Percentiles rank a stretch among this genome's conserved stretches.
Conservation (phyloP, 1,139 yeast species). For the Diutina rugosa region DNA sequence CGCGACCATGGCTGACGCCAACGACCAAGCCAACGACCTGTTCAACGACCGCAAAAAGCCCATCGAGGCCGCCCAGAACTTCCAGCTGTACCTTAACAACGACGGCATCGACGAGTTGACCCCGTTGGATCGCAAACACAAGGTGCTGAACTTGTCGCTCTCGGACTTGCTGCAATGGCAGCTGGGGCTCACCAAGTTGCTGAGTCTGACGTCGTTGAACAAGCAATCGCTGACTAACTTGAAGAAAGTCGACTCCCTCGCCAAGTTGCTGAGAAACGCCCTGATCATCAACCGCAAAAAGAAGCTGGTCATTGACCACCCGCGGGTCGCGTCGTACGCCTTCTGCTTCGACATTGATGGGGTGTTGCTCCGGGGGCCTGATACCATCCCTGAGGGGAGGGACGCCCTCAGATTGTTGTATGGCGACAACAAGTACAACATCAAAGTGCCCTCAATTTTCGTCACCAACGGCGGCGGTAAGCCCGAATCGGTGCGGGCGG, state of each 20-base stretch:
- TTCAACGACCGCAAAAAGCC: neutral
- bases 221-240: constrained; percentile 29
- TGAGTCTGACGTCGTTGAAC: constrained; percentile 23
- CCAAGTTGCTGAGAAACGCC: constrained; percentile 38
- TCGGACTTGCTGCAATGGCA: constrained; percentile 56
- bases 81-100: constrained; percentile 37
- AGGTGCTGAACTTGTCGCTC: constrained; percentile 59
- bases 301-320: constrained; percentile 47
- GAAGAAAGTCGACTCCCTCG: constrained; percentile 36
- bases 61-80: neutral
- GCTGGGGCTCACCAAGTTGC: constrained; percentile 37
- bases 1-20: neutral
- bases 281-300: constrained; percentile 38
- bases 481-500: constrained; percentile 60
- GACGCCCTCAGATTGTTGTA: constrained; percentile 58
- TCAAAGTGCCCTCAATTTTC: constrained; percentile 73
- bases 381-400: constrained; percentile 65
- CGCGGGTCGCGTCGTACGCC: constrained; percentile 67
- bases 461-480: constrained; percentile 88
- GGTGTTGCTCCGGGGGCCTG: constrained; percentile 67
- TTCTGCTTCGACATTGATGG: constrained; percentile 86
- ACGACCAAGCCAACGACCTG: neutral
- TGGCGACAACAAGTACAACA: constrained; percentile 68
- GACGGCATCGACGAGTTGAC: constrained; percentile 58
- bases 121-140: constrained; percentile 47